Evolutionary conservation across 768 basidiomycete genomes (phyloP), one percentile per base, ranked within the genome.

Genomic region (Hebeloma cylindrosporum): DNA sequence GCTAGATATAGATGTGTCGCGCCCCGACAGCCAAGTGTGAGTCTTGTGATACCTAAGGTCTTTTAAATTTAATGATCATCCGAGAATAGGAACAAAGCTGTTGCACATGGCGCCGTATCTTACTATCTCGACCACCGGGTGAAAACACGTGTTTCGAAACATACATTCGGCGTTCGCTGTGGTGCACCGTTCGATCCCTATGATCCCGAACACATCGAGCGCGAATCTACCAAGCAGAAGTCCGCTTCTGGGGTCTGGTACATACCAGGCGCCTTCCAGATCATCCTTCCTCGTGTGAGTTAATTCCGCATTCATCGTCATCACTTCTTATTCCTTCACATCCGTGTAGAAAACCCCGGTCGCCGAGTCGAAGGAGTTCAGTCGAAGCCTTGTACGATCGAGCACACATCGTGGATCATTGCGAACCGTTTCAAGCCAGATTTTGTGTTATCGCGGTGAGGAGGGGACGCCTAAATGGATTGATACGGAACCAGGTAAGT

Each of bases 301-400:
- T 35, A 54, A 54, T 25, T 48, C 52, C 1, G 49, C 47, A 9
- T 43, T 49, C n/a, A 39, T 48, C 6, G 51, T 47, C 10, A 32
- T 43, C 8, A 17, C 48, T 22, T 40, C 30, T 21, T 48, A 44
- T 39, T 45, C 33, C 17, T 27, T 52, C n/a, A n/a, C n/a, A n/a
- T n/a, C n/a, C n/a, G 7, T 40, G 11, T 32, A 59, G 59, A 47
- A 53, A 38, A 54, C 56, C 5, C 59, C 52, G 38, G 53, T 60
- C n/a, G 37, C 52, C 16, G 56, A 56, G 35, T 53, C 45, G 22
- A 56, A 43, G 40, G 59, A 57, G 34, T 60, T 56, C 43, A 39
- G 50, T 1, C 54, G 47, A 30, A 13, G 47, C 21, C 57, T 57
- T 36, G 39, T 43, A 34, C 32, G 42, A 43, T 27, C 42, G 18